These are phyloP conservation scores for Sporisorium graminicola DNA, from an alignment of 1,284 basidiomycete genomes.

Conservation along the genomic window DNA sequence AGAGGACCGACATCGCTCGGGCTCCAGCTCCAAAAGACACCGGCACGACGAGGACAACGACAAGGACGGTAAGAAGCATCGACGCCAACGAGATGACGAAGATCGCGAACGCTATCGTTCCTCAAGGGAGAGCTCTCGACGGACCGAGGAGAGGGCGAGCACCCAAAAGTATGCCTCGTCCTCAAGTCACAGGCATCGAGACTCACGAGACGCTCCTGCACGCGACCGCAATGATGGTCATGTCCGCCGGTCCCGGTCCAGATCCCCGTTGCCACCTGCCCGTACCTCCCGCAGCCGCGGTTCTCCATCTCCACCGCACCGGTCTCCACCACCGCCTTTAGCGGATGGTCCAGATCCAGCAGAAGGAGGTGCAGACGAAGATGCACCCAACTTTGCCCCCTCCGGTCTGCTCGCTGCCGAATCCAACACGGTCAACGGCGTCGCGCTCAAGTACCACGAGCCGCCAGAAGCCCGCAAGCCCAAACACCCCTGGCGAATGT, in stretches of 20 bases:
- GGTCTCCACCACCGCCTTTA: not conserved
- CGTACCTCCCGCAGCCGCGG: constrained; percentile 1
- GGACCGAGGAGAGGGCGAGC: not conserved
- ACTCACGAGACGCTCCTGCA: constrained; percentile 5
- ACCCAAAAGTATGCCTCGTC: constrained; percentile 1
- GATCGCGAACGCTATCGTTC: constrained; percentile 1
- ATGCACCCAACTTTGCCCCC: constrained; percentile 83
- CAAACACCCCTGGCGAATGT: constrained; percentile 87
- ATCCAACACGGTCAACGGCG: constrained; percentile 78
- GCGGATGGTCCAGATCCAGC: not conserved
- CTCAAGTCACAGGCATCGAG: constrained; percentile 1
- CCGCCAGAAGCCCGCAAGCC: constrained; percentile 97
- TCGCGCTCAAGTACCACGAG: constrained; percentile 97
- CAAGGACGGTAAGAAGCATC: constrained; percentile 4
- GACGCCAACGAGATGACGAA: constrained; percentile 10
- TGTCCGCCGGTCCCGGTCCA: constrained; percentile 7
- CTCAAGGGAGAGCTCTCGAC: constrained; percentile 3
- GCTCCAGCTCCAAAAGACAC: constrained; percentile 13
- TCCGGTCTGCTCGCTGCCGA: constrained; percentile 92
- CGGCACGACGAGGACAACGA: constrained; percentile 10
- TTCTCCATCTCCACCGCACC: not conserved
- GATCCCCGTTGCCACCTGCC: not conserved
- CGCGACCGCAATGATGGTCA: constrained; percentile 4
- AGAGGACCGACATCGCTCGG: constrained; percentile 2
- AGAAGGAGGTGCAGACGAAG: constrained; percentile 23